Conservation (phyloP, 306 rosid genomes). For the Clitoria ternatea region DNA sequence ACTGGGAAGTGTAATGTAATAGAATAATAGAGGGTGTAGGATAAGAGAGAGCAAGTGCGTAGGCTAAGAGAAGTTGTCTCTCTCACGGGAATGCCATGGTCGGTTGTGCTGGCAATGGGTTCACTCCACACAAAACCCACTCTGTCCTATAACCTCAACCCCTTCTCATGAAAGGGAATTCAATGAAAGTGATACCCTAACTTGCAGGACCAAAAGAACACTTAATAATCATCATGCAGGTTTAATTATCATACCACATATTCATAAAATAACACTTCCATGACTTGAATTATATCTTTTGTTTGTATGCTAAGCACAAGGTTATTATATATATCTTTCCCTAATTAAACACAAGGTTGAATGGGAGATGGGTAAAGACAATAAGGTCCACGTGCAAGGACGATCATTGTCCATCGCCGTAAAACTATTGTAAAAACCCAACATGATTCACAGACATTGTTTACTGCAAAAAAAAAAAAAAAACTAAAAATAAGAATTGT, state of each 20-base stretch:
- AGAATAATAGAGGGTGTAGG: constrained; percentile 37
- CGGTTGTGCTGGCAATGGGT: constrained; percentile 78
- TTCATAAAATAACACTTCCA: neutral
- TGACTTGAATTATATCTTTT: constrained; percentile 30
- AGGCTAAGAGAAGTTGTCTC: constrained; percentile 53
- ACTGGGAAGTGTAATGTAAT: constrained; percentile 31
- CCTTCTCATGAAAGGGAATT: constrained; percentile 58
- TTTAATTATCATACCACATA: constrained; percentile 4
- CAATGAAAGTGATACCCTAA: constrained; percentile 50
- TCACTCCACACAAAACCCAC: constrained; percentile 54
- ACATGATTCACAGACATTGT: constrained; percentile 33
- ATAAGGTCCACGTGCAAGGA: constrained; percentile 66
- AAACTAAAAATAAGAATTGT: neutral
- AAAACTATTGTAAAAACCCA: constrained; percentile 33
- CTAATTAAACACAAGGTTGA: constrained; percentile 41
- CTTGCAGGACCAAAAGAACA: constrained; percentile 18
- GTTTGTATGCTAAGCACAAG: constrained; percentile 28
- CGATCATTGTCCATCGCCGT: constrained; percentile 63
- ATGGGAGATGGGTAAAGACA: constrained; percentile 42
- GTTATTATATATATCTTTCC: constrained; percentile 19
- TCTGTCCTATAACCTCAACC: constrained; percentile 38
- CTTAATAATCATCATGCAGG: neutral
- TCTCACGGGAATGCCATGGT: constrained; percentile 91
- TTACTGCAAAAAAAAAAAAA: constrained; percentile 3
- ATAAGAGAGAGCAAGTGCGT: constrained; percentile 38